phyloP scores from a whole-genome alignment of 2,329 filamentous ascomycete genomes.

The Hymenoscyphus fructigenus region DNA sequence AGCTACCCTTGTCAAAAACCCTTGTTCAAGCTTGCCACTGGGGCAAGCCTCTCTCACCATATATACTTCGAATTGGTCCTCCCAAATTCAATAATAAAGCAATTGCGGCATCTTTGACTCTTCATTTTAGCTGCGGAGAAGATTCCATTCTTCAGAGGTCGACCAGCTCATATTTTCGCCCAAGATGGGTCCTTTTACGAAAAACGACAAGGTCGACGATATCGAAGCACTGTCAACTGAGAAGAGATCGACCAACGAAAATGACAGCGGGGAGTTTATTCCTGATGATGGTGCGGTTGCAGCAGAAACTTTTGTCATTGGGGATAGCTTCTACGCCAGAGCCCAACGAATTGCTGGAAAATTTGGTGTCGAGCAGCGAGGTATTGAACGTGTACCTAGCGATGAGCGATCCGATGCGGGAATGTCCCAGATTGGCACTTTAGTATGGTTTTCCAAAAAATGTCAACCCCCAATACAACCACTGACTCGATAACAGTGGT shows the following conservation, averaged over 20 bases:
- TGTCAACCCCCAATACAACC: neutral
- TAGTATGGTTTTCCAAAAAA: conserved; percentile 51
- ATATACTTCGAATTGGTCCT: conserved; percentile 19
- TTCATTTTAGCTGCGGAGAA: neutral
- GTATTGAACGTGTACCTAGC: conserved; percentile 72
- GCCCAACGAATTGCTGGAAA: conserved; percentile 62
- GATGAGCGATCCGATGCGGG: conserved; percentile 66
- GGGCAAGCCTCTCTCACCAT: conserved; percentile 17
- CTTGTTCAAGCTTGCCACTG: conserved; percentile 20
- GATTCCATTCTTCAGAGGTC: neutral
- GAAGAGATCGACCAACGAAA: conserved; percentile 22
- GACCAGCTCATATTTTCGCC: conserved; percentile 9
- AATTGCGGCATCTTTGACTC: neutral
- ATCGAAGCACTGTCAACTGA: conserved; percentile 29
- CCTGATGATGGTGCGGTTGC: conserved; percentile 44
- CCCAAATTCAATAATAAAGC: conserved; percentile 1
- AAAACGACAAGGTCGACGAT: conserved; percentile 25
- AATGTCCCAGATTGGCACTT: conserved; percentile 66
- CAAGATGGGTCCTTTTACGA: conserved; percentile 17
- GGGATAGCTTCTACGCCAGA: conserved; percentile 55
- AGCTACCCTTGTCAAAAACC: conserved; percentile 22
- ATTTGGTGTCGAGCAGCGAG: conserved; percentile 69
- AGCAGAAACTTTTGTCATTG: conserved; percentile 58
- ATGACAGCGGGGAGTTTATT: conserved; percentile 25
- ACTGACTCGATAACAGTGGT: conserved; percentile 53